Evolutionary conservation across 345 rosid genomes (phyloP).

Genomic region (Eucalyptus urophylla): DNA sequence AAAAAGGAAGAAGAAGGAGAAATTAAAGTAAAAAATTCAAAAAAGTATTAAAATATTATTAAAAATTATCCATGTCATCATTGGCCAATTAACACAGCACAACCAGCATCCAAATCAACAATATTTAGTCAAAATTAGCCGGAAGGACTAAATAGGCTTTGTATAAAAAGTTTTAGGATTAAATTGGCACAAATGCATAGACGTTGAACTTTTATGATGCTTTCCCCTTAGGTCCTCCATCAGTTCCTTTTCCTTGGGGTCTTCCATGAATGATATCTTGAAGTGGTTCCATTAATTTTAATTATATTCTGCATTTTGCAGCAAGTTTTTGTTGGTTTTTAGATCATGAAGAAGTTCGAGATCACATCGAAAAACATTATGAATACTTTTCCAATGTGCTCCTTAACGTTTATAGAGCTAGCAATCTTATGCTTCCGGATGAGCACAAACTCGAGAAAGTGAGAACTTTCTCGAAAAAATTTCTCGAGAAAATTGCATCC

Average conservation of each 20-base stretch:
- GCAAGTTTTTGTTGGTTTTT: conserved; percentile 55
- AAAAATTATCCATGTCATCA: too few relatives aligned
- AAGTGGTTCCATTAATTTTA: background rate
- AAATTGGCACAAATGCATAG: too few relatives aligned
- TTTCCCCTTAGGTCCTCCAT: background rate
- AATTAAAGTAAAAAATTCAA: too few relatives aligned
- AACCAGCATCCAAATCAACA: too few relatives aligned
- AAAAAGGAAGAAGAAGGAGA: too few relatives aligned
- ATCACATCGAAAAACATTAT: conserved; percentile 10
- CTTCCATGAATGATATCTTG: background rate
- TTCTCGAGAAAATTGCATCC: conserved; percentile 12
- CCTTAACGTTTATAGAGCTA: conserved; percentile 42
- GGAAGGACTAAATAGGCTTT: too few relatives aligned
- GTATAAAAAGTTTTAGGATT: too few relatives aligned
- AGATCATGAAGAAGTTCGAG: conserved; percentile 7
- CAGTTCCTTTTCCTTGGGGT: background rate
- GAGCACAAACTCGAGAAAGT: conserved; percentile 38
- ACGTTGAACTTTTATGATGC: too few relatives aligned
- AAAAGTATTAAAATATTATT: too few relatives aligned
- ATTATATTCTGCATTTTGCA: background rate
- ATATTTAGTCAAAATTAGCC: too few relatives aligned
- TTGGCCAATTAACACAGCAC: too few relatives aligned
- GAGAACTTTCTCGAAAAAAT: conserved; percentile 23
- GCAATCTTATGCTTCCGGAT: conserved; percentile 42
- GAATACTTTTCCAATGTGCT: conserved; percentile 18